These are phyloP conservation scores for Gossypium mustelinum DNA, from an alignment of 345 rosid genomes.

Conservation along the genomic window DNA sequence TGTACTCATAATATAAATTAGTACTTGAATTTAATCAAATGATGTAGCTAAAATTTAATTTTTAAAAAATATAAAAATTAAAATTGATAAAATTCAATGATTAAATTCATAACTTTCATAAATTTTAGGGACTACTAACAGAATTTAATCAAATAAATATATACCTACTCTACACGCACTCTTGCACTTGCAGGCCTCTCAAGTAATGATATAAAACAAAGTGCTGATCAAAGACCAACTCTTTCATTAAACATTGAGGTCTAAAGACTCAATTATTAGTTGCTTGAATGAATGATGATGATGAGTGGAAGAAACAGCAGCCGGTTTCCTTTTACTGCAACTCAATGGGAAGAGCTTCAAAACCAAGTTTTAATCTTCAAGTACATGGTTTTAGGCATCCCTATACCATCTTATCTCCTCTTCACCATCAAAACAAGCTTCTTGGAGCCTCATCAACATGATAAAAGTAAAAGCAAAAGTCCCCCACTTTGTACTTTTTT, in stretches of 20 bases:
- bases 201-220: neutral
- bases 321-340: conserved; percentile 33
- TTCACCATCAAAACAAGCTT: conserved; percentile 47
- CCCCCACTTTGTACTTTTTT: neutral
- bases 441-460: conserved; percentile 21
- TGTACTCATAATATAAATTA: no score
- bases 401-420: conserved; percentile 69
- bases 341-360: conserved; percentile 87
- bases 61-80: no score
- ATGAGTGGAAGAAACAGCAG: conserved; percentile 13
- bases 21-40: no score
- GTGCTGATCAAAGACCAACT: neutral
- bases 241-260: neutral
- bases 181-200: neutral
- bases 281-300: conserved; percentile 6
- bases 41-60: no score
- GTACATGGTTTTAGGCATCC: conserved; percentile 62
- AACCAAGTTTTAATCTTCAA: conserved; percentile 83
- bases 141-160: conserved; percentile 39
- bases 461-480: neutral
- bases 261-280: neutral
- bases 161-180: conserved; percentile 31
- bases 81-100: no score
- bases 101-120: no score
- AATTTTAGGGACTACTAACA: no score